These are phyloP conservation scores for Solanum verrucosum DNA, from an alignment of 257 asterid species.

Conservation along the genomic window DNA sequence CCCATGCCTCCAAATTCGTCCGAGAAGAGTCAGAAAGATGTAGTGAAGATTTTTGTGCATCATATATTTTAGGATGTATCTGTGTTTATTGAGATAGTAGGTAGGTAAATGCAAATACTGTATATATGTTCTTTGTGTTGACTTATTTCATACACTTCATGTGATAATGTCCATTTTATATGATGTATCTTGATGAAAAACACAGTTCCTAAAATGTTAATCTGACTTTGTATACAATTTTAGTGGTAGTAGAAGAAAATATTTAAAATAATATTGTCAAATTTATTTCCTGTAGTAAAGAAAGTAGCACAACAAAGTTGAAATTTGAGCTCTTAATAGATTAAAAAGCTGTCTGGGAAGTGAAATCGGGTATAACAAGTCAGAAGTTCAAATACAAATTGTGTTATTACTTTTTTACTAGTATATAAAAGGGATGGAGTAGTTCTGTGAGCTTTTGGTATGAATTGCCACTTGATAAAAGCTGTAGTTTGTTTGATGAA, in stretches of 20 bases:
- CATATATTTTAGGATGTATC: not conserved
- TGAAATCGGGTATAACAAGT: not conserved
- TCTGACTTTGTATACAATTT: not conserved
- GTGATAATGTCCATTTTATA: not conserved
- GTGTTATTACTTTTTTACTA: not conserved
- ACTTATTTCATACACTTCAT: not conserved
- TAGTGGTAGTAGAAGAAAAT: not conserved
- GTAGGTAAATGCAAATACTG: not conserved
- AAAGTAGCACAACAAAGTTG: not conserved
- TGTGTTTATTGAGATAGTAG: not conserved
- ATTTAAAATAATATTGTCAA: not conserved
- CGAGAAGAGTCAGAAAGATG: not conserved
- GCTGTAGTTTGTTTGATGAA: not conserved
- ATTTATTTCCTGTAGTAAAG: not conserved
- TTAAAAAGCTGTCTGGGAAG: not conserved
- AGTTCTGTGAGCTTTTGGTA: too few relatives aligned
- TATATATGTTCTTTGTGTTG: not conserved
- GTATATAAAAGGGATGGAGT: not conserved
- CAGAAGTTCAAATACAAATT: not conserved
- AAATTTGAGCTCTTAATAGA: not conserved
- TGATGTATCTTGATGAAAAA: not conserved
- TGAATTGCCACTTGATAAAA: not conserved
- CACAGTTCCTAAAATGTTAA: not conserved
- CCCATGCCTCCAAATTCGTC: not conserved
- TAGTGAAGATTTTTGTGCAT: not conserved